Percentiles rank a stretch among this genome's conserved stretches.
phyloP scores from a whole-genome alignment of 1,284 basidiomycete species.

The Ceratobasidium sp. region DNA sequence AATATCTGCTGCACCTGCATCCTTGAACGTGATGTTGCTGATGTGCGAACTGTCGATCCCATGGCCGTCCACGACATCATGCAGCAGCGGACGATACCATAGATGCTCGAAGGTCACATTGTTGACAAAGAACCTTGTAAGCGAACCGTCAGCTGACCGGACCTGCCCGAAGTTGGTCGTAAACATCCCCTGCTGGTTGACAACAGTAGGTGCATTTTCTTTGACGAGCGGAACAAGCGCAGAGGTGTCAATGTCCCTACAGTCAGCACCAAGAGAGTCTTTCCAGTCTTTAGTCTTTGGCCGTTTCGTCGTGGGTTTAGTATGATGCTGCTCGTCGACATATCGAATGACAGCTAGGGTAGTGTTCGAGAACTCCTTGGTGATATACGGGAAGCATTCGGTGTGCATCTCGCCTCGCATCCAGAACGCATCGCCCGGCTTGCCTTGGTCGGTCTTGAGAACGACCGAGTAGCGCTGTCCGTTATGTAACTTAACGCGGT shows the following conservation, averaged over 20 bases:
- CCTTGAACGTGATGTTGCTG: conserved; percentile 51
- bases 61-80: conserved; percentile 50
- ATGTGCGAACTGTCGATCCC: conserved; percentile 49
- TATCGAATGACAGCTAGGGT: conserved; percentile 51
- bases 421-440: conserved; percentile 53
- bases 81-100: conserved; percentile 55
- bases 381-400: not conserved
- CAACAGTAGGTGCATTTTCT: conserved; percentile 49
- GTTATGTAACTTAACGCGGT: conserved; percentile 35
- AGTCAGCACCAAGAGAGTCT: conserved; percentile 42
- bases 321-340: conserved; percentile 37
- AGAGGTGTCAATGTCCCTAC: conserved; percentile 52
- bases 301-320: conserved; percentile 18
- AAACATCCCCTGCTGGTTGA: conserved; percentile 49
- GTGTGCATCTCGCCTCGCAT: conserved; percentile 53
- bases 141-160: conserved; percentile 46
- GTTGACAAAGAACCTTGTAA: conserved; percentile 52
- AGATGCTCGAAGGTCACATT: conserved; percentile 52
- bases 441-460: conserved; percentile 53
- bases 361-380: conserved; percentile 34
- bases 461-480: conserved; percentile 57
- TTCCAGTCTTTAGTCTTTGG: conserved; percentile 51
- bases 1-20: conserved; percentile 19
- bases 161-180: conserved; percentile 49
- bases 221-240: conserved; percentile 52